phyloP scores from a whole-genome alignment of 768 basidiomycete genomes.

The Tylopilus rubrobrunneus region DNA sequence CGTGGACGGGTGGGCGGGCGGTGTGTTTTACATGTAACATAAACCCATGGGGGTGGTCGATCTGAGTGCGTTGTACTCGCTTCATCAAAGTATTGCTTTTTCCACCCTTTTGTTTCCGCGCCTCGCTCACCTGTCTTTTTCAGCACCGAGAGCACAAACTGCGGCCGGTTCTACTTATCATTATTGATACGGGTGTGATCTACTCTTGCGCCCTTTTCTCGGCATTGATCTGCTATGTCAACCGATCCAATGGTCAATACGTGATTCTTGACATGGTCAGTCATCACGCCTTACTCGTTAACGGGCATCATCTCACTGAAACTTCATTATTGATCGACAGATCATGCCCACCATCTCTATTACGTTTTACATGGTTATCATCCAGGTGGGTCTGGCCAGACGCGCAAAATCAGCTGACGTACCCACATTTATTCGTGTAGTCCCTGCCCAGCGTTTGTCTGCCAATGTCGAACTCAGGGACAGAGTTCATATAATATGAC shows the following conservation, averaged over 20 bases:
- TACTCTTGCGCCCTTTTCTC: conserved; percentile 35
- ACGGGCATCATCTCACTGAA: not conserved
- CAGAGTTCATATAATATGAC: conserved; percentile 6
- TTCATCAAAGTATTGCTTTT: conserved; percentile 5
- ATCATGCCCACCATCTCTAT: conserved; percentile 39
- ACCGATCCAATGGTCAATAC: conserved; percentile 30
- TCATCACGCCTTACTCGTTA: not conserved
- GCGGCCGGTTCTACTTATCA: conserved; percentile 22
- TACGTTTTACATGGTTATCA: conserved; percentile 41
- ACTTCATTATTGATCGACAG: conserved; percentile 12
- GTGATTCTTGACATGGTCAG: conserved; percentile 36
- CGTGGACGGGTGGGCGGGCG: conserved; percentile 20
- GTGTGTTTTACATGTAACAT: conserved; percentile 15
- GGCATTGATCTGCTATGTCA: conserved; percentile 29
- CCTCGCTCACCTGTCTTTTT: not conserved
- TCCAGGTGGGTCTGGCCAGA: conserved; percentile 30
- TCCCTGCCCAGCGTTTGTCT: not conserved
- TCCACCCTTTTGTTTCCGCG: not conserved
- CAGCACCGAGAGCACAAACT: conserved; percentile 5
- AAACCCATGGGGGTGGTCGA: conserved; percentile 4
- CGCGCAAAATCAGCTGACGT: not conserved
- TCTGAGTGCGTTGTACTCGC: conserved; percentile 20
- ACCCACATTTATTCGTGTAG: not conserved
- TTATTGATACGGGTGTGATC: conserved; percentile 36
- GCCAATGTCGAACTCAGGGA: not conserved